Percentiles rank a stretch among this genome's conserved stretches.
Conservation (phyloP, 768 basidiomycete genomes). For the Tricholoma hemisulphureum region DNA sequence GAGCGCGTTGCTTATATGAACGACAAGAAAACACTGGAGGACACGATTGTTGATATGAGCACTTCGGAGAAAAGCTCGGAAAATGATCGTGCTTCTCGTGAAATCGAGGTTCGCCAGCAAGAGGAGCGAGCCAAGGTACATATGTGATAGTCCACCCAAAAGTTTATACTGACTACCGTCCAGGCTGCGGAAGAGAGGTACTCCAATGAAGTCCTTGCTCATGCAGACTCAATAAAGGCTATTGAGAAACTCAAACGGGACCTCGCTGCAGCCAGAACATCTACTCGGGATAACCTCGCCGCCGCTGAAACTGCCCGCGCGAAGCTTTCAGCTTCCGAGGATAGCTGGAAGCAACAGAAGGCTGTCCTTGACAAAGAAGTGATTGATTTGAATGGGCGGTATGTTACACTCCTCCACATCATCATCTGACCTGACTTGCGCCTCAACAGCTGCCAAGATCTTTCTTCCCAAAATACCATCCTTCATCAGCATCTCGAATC, state of each 20-base stretch:
- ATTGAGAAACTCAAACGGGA: slow-evolving; percentile 66
- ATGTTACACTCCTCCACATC: slow-evolving; percentile 13
- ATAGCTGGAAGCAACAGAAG: slow-evolving; percentile 80
- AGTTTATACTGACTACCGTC: background rate
- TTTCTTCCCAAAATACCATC: slow-evolving; percentile 70
- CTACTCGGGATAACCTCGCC: slow-evolving; percentile 57
- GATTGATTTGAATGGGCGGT: slow-evolving; percentile 69
- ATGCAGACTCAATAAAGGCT: slow-evolving; percentile 80
- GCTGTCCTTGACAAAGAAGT: slow-evolving; percentile 78
- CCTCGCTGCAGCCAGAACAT: slow-evolving; percentile 47
- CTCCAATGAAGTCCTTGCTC: slow-evolving; percentile 75
- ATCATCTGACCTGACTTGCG: background rate
- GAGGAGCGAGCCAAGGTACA: slow-evolving; percentile 69
- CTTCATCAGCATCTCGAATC: slow-evolving; percentile 84
- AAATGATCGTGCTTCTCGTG: slow-evolving; percentile 60
- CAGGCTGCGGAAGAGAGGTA: slow-evolving; percentile 81
- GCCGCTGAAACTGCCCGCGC: slow-evolving; percentile 72
- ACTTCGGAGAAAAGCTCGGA: slow-evolving; percentile 69
- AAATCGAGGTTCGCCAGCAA: slow-evolving; percentile 62
- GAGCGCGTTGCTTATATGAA: slow-evolving; percentile 70
- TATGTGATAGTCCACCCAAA: background rate
- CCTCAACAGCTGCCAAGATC: slow-evolving; percentile 60
- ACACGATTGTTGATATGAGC: slow-evolving; percentile 77
- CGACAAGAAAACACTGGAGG: slow-evolving; percentile 82
- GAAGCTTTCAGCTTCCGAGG: slow-evolving; percentile 68